phyloP scores from a whole-genome alignment of 2,329 filamentous ascomycete genomes.

The Penicillium sclerotigenum region DNA sequence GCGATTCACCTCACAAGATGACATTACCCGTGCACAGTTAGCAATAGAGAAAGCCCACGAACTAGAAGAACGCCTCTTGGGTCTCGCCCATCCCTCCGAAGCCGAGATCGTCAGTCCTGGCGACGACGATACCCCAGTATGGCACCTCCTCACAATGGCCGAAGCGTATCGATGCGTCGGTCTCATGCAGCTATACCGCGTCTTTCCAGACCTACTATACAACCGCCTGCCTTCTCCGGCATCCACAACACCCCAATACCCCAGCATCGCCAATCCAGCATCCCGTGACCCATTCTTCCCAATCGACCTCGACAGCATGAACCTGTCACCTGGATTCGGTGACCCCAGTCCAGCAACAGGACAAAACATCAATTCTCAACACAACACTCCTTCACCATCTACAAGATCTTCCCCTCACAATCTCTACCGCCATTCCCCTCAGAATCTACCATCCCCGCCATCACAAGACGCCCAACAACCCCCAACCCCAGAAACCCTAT shows the following conservation, averaged over 20 bases:
- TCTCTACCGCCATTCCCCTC: conserved; percentile 12
- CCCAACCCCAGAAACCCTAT: conserved; percentile 15
- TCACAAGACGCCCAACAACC: background rate
- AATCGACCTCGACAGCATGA: conserved; percentile 24
- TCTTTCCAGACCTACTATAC: conserved; percentile 52
- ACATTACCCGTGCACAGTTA: conserved; percentile 32
- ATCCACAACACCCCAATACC: conserved; percentile 1
- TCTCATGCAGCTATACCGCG: conserved; percentile 54
- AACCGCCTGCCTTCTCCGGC: conserved; percentile 37
- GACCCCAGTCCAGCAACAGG: background rate
- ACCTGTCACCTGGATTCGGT: conserved; percentile 19
- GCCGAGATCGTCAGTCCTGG: conserved; percentile 51
- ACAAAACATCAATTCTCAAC: background rate
- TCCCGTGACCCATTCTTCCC: conserved; percentile 23
- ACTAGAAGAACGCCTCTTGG: conserved; percentile 50
- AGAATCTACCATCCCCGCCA: conserved; percentile 13
- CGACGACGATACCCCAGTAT: conserved; percentile 52
- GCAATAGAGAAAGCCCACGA: conserved; percentile 38
- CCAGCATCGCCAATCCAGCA: background rate
- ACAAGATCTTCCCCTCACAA: conserved; percentile 6
- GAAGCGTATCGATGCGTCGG: conserved; percentile 54
- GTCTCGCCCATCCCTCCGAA: conserved; percentile 46
- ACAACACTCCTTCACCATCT: background rate
- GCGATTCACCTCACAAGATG: conserved; percentile 38
- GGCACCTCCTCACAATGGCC: conserved; percentile 53